Conservation (phyloP, 2,329 filamentous ascomycete species). For the Epichloe baconii region DNA sequence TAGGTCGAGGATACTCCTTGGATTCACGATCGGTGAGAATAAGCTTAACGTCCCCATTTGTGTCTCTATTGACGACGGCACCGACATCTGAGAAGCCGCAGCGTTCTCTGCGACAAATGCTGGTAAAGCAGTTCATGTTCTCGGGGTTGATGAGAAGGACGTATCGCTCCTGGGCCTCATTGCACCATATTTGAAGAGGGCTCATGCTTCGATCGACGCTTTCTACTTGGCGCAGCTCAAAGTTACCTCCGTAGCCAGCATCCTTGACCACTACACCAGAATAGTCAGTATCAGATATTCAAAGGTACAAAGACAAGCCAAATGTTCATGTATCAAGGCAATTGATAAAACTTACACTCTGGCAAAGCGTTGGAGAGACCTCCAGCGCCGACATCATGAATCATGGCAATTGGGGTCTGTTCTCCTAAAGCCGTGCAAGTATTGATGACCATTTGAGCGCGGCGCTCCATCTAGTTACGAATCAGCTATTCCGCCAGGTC, state of each 20-base stretch:
- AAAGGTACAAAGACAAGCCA: neutral
- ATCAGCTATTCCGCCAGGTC: neutral
- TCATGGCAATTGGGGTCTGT: conserved; percentile 85
- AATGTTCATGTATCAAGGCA: neutral
- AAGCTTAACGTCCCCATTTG: conserved; percentile 54
- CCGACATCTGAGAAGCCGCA: conserved; percentile 91
- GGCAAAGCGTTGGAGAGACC: conserved; percentile 66
- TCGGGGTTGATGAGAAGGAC: conserved; percentile 79
- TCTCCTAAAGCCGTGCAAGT: conserved; percentile 74
- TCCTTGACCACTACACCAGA: conserved; percentile 58
- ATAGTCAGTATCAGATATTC: neutral
- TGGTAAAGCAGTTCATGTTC: conserved; percentile 61
- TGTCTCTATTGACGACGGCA: conserved; percentile 49
- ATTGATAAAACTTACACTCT: conserved; percentile 34
- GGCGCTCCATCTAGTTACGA: conserved; percentile 55
- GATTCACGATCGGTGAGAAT: conserved; percentile 74
- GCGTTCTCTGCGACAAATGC: conserved; percentile 64
- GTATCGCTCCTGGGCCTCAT: conserved; percentile 92
- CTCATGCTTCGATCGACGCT: conserved; percentile 86
- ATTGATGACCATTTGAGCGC: conserved; percentile 97
- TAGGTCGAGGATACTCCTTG: conserved; percentile 59
- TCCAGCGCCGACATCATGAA: conserved; percentile 93
- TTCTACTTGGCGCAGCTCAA: conserved; percentile 89
- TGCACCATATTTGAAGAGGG: conserved; percentile 95
- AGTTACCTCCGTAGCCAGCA: conserved; percentile 77